Conservation (phyloP, 2,329 filamentous ascomycete species). For the Diaporthe destruens region DNA sequence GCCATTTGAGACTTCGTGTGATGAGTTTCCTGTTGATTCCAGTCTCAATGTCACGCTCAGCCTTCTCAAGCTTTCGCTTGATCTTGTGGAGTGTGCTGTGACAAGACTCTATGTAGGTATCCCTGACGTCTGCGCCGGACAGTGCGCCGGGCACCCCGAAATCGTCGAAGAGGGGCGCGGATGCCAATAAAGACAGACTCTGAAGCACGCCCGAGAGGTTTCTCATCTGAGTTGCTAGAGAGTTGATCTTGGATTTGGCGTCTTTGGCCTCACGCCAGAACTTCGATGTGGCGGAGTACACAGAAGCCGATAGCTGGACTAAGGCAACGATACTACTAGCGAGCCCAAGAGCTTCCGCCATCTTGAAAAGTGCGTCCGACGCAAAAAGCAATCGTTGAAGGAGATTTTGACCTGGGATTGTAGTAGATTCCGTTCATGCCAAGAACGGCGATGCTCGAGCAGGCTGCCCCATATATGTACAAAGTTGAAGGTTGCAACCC, state of each 20-base stretch:
- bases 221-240: background rate
- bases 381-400: background rate
- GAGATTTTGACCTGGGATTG: background rate
- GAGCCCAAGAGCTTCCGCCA: background rate
- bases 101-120: background rate
- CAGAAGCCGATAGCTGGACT: background rate
- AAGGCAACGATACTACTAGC: background rate
- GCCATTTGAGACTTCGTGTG: background rate
- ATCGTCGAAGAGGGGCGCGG: background rate
- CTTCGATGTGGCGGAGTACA: background rate
- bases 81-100: background rate
- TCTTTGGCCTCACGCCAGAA: background rate
- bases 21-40: background rate
- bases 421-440: background rate
- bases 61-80: background rate
- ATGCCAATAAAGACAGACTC: background rate
- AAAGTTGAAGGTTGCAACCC: background rate
- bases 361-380: background rate
- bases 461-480: background rate
- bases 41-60: background rate
- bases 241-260: background rate
- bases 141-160: accelerated
- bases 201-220: background rate
- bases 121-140: background rate
- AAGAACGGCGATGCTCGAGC: background rate